Conservation (phyloP, 495 filamentous ascomycete genomes). For the Penicillium nucicola region DNA sequence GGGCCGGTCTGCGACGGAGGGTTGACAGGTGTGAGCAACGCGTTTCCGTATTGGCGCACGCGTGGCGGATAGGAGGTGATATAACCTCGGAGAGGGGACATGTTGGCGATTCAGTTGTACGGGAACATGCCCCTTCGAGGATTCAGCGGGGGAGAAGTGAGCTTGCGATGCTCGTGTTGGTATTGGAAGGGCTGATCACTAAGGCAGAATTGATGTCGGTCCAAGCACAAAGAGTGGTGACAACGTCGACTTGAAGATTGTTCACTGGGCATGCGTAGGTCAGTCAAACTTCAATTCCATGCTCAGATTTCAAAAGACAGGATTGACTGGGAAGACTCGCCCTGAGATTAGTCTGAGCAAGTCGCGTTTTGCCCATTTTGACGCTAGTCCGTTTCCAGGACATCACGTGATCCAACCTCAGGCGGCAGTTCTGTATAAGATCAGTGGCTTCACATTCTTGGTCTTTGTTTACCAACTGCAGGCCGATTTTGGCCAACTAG, state of each 20-base stretch:
- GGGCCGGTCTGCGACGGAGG: conserved; percentile 65
- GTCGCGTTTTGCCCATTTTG: conserved; percentile 38
- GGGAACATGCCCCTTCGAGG: conserved; percentile 41
- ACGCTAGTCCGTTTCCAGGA: conserved; percentile 27
- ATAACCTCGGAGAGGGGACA: conserved; percentile 77
- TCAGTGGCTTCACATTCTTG: no score
- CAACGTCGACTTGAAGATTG: background rate
- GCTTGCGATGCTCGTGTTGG: conserved; percentile 17
- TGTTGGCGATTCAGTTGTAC: conserved; percentile 41
- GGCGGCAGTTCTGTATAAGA: background rate
- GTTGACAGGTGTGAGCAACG: conserved; percentile 84
- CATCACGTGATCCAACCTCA: conserved; percentile 20
- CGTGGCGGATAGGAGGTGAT: conserved; percentile 90
- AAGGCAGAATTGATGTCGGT: background rate
- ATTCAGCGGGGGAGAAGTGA: conserved; percentile 1
- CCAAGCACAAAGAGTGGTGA: background rate
- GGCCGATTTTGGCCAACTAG: no score
- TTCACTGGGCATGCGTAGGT: background rate
- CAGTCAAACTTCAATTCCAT: background rate
- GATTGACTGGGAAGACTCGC: conserved; percentile 25
- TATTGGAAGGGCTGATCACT: conserved; percentile 13
- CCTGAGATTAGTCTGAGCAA: conserved; percentile 28
- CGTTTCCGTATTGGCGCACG: conserved; percentile 86
- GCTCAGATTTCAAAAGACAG: background rate
- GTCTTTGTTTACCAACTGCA: no score